Percentiles rank a stretch among this genome's conserved stretches.
Conservation (phyloP, 2,329 filamentous ascomycete species). For the Nigrospora osmanthi region DNA sequence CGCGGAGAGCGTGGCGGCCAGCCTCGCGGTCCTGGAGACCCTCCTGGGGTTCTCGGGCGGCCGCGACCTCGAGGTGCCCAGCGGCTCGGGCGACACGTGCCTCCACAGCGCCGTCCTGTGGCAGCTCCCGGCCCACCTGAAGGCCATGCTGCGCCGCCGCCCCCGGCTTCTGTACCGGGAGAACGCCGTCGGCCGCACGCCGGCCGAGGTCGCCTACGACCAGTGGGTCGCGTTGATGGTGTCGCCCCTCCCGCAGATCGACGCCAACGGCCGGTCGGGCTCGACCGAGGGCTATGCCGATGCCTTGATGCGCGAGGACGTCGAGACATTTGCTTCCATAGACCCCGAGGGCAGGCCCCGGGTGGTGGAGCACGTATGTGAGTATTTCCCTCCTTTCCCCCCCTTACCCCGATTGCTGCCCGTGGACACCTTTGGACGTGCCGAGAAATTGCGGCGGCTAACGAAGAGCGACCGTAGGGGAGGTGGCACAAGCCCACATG, state of each 20-base stretch:
- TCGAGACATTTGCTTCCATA: not conserved
- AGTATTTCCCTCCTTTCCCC: too few relatives aligned
- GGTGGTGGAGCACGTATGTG: not conserved
- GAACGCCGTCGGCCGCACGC: constrained; percentile 69
- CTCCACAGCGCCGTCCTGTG: constrained; percentile 48
- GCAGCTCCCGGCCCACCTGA: constrained; percentile 25
- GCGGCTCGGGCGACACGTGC: constrained; percentile 57
- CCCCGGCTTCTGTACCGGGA: constrained; percentile 60
- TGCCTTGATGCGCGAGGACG: not conserved
- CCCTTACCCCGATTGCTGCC: too few relatives aligned
- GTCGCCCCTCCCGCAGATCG: constrained; percentile 9
- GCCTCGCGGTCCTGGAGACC: constrained; percentile 34
- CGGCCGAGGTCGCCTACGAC: constrained; percentile 59
- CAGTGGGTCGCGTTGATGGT: constrained; percentile 33
- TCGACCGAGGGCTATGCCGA: not conserved
- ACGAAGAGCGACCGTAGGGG: constrained; percentile 13
- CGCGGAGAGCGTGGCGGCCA: constrained; percentile 15
- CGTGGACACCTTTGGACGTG: too few relatives aligned
- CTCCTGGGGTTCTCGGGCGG: constrained; percentile 50
- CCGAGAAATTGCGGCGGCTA: not conserved
- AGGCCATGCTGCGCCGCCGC: constrained; percentile 43
- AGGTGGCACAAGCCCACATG: constrained; percentile 14
- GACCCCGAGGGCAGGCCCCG: not conserved
- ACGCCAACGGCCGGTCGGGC: not conserved
- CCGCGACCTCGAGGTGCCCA: constrained; percentile 48